Evolutionary conservation across 140 eudicot genomes (phyloP).

Genomic region (Cichorium intybus): DNA sequence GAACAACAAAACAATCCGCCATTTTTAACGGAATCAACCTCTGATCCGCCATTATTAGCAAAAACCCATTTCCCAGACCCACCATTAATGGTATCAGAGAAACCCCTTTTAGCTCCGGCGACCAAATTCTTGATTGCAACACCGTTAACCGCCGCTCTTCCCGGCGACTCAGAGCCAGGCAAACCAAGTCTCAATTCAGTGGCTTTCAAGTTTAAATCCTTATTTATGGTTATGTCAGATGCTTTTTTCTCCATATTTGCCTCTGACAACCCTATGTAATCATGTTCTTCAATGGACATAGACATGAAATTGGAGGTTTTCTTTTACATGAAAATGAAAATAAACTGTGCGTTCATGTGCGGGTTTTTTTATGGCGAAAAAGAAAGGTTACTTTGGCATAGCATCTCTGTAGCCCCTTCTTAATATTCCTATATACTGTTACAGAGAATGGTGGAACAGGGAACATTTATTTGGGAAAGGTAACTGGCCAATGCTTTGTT

Average conservation of each 20-base stretch:
- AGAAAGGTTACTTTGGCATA: slow-evolving; percentile 21
- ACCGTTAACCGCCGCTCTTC: slow-evolving; percentile 27
- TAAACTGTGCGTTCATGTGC: slow-evolving; percentile 18
- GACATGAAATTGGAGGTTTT: slow-evolving; percentile 29
- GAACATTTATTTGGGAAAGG: slow-evolving; percentile 20
- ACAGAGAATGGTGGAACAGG: slow-evolving; percentile 22
- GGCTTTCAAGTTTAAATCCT: slow-evolving; percentile 51
- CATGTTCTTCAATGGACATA: slow-evolving; percentile 41
- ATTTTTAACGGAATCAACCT: slow-evolving; percentile 39
- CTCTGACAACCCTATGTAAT: slow-evolving; percentile 60
- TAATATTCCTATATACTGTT: slow-evolving; percentile 25
- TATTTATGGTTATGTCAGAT: slow-evolving; percentile 5
- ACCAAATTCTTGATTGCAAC: slow-evolving; percentile 28
- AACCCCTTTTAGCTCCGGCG: slow-evolving; percentile 69
- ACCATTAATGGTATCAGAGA: slow-evolving; percentile 46
- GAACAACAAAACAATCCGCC: slow-evolving; percentile 40
- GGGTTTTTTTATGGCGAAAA: slow-evolving; percentile 7
- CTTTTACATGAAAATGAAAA: slow-evolving; percentile 14
- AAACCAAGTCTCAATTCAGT: slow-evolving; percentile 71
- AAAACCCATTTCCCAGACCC: slow-evolving; percentile 57
- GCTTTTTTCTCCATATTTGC: slow-evolving; percentile 31
- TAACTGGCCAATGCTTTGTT: slow-evolving; percentile 5
- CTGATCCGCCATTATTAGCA: slow-evolving; percentile 51
- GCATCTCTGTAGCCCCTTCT: slow-evolving; percentile 24
- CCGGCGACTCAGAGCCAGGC: slow-evolving; percentile 72